These are phyloP conservation scores for Hyphodiscus hymeniophilus DNA, from an alignment of 495 filamentous ascomycete genomes.

Conservation along the genomic window DNA sequence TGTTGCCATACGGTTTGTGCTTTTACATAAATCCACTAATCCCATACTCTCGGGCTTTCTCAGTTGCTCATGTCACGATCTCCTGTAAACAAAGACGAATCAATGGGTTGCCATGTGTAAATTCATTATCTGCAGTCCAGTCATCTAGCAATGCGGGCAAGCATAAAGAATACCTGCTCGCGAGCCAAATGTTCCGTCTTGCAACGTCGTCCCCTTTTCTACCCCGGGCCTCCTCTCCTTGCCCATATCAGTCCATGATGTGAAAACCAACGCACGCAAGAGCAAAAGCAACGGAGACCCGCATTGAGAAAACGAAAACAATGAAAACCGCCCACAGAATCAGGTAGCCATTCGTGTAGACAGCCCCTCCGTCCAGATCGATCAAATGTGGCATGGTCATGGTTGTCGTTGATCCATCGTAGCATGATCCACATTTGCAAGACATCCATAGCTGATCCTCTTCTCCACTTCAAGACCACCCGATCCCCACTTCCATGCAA, in stretches of 20 bases:
- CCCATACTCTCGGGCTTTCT: no score
- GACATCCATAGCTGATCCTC: conserved; percentile 1
- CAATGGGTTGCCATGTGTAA: no score
- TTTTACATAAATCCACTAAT: no score
- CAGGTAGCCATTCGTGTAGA: conserved; percentile 5
- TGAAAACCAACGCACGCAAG: conserved; percentile 2
- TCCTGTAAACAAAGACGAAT: no score
- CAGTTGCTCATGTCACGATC: no score
- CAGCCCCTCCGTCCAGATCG: neutral
- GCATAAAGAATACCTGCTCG: no score
- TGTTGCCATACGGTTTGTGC: no score
- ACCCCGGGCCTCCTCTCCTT: neutral
- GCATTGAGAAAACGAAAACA: conserved; percentile 4
- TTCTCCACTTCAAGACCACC: conserved; percentile 13
- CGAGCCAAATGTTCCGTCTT: neutral
- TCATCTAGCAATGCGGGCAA: no score
- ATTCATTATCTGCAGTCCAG: no score
- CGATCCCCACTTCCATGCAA: conserved; percentile 13
- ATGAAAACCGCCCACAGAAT: conserved; percentile 21
- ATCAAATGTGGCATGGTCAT: neutral
- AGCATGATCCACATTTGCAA: neutral
- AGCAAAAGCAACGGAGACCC: no score
- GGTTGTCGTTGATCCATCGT: neutral
- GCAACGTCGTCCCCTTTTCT: neutral
- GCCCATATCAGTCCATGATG: conserved; percentile 1